phyloP scores from a whole-genome alignment of 495 filamentous ascomycete genomes.

The Tuber indicum region DNA sequence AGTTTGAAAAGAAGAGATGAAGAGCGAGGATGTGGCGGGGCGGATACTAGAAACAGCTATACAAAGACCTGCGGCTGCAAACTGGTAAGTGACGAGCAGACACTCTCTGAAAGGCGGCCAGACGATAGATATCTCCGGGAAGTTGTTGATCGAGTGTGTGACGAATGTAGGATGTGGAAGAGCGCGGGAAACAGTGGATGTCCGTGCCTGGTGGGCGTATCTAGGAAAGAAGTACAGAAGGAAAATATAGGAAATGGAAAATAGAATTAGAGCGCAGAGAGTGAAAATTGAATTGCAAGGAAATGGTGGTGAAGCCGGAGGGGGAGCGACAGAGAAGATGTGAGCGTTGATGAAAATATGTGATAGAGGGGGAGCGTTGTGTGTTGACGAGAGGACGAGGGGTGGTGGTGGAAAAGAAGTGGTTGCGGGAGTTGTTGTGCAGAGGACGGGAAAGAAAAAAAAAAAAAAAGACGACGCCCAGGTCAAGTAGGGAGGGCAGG shows the following conservation, averaged over 20 bases:
- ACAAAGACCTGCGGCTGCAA: background rate
- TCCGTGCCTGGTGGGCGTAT: slow-evolving; percentile 34
- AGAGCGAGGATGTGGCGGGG: slow-evolving; percentile 1
- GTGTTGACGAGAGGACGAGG: slow-evolving; percentile 17
- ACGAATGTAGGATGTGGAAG: slow-evolving; percentile 5
- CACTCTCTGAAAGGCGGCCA: background rate
- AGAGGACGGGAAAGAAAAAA: slow-evolving; percentile 15
- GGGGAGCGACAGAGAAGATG: slow-evolving; percentile 22
- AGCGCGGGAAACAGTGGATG: slow-evolving; percentile 9
- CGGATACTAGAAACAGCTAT: background rate
- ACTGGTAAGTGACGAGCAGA: background rate
- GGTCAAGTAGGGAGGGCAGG: slow-evolving; percentile 29
- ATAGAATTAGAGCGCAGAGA: slow-evolving; percentile 16
- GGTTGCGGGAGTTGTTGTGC: slow-evolving; percentile 32
- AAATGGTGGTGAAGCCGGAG: slow-evolving; percentile 15
- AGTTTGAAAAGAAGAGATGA: slow-evolving; percentile 3
- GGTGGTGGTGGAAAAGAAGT: slow-evolving; percentile 23
- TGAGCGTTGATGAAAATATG: slow-evolving; percentile 24
- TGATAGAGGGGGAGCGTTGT: slow-evolving; percentile 1
- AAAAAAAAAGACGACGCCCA: slow-evolving; percentile 23
- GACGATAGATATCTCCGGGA: background rate
- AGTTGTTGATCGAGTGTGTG: slow-evolving; percentile 1
- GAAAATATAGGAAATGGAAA: slow-evolving; percentile 27
- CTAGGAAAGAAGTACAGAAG: slow-evolving; percentile 39
- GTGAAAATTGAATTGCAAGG: slow-evolving; percentile 11